phyloP scores from a whole-genome alignment of 208 protist species.

The Acanthamoeba rhysodes region DNA sequence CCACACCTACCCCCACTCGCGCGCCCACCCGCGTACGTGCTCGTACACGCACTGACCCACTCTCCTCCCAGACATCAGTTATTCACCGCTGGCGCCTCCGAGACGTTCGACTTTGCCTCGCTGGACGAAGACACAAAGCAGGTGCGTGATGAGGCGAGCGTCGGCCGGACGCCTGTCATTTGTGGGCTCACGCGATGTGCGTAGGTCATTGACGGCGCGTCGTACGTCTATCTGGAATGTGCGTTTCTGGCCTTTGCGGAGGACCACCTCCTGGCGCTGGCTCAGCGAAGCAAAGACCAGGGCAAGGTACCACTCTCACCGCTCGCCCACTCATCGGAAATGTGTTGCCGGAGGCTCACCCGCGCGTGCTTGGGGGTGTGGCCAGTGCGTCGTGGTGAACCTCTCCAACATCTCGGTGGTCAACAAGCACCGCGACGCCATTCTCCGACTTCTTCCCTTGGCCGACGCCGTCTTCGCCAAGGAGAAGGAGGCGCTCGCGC shows the following conservation, averaged over 20 bases:
- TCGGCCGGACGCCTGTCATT: background rate
- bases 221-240: background rate
- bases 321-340: too few species aligned
- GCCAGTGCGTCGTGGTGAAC: background rate
- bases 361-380: too few species aligned
- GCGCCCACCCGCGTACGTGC: background rate
- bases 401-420: slow-evolving; percentile 47
- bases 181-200: background rate
- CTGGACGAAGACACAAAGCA: background rate
- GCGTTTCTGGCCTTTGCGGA: background rate
- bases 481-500: slow-evolving; percentile 45
- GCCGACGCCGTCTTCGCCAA: slow-evolving; percentile 30
- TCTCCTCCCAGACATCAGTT: background rate
- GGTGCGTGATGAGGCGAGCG: background rate
- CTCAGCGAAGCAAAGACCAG: too few species aligned
- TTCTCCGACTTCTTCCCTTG: background rate
- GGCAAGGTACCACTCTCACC: background rate
- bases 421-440: background rate
- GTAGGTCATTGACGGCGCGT: background rate
- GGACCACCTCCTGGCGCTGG: background rate
- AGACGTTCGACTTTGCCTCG: background rate
- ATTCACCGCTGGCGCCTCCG: slow-evolving; percentile 7
- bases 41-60: too few species aligned
- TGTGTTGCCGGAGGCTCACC: too few species aligned
- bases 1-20: background rate